A percentile compares a stretch with the other conserved stretches of the same genome.
Conservation (phyloP, 148 eudicot genomes). For the Vaccinium myrtillus region DNA sequence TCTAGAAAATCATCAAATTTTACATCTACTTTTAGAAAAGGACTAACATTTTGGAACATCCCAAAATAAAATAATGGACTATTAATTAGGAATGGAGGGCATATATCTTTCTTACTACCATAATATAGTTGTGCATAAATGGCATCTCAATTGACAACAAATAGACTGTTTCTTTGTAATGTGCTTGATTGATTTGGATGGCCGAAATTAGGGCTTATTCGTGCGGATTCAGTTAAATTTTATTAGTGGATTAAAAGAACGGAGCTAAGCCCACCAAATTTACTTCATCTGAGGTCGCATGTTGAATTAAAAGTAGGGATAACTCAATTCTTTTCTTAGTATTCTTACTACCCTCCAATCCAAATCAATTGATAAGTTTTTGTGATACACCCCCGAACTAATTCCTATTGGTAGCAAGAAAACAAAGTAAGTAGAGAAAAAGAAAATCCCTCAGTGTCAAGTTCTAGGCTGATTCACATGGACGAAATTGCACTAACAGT, state of each 20-base stretch:
- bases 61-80: no score
- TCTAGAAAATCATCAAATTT: no score
- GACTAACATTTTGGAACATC: no score
- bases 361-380: background rate
- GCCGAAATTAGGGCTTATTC: background rate
- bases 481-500: background rate
- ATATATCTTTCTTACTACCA: no score
- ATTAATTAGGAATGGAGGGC: no score
- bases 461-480: no score
- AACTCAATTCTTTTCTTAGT: background rate
- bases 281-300: background rate
- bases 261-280: background rate
- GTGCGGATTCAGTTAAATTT: background rate
- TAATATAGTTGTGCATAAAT: background rate
- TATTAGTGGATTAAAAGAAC: background rate
- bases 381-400: slow-evolving; percentile 13
- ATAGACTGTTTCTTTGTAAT: background rate
- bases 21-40: no score
- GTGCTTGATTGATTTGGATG: background rate
- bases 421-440: no score
- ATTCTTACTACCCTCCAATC: background rate
- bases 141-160: background rate
- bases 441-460: no score
- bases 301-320: background rate
- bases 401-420: no score